Evolutionary conservation across 768 basidiomycete species (phyloP), one percentile per base, ranked within the genome.

Genomic region (Coprinellus aureogranulatus): DNA sequence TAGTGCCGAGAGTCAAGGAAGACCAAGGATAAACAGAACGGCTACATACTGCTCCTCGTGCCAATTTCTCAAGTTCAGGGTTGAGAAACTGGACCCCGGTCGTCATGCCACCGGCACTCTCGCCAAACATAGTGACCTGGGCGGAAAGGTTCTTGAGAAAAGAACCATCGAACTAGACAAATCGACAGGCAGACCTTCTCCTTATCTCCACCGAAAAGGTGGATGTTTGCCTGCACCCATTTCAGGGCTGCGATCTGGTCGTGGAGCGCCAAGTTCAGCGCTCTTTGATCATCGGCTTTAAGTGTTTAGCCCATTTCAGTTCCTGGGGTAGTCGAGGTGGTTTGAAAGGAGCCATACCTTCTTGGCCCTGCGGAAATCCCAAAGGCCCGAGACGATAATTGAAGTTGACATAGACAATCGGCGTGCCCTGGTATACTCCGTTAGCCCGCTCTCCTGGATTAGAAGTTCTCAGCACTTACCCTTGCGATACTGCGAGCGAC

Each of bases 201-300:
- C 50, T 72, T 74, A 59, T 81, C 82, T 12, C 86, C 86, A 10
- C 88, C 87, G 60, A 88, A 89, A 0, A 68, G 66, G 16, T 62
- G 72, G 46, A 88, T 86, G 61, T 89, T 81, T 22, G 75, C 67
- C 61, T 87, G 82, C 0, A 88, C 78, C 87, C 81, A 84, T 60
- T 74, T 61, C 10, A 82, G 64, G 1, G 80, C 81, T 27, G 72
- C 58, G 16, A 75, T 61, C 61, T 80, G 75, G 60, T 84, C 82
- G 28, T 69, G 72, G 22, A 83, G 68, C 1, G 74, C 81, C 28
- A 82, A 69, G 61, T 81, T 82, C 9, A 80, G 68, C 1, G 74
- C 72, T 10, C 69, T 71, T 4, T 68, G 67, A 14, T 67, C 59
- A 4, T 65, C 68, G 18, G 81, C 81, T 70, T n/a, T n/a, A n/a